These are phyloP conservation scores for Grigorovia transvaalensis DNA, from an alignment of 805 yeast genomes.

Conservation along the genomic window DNA sequence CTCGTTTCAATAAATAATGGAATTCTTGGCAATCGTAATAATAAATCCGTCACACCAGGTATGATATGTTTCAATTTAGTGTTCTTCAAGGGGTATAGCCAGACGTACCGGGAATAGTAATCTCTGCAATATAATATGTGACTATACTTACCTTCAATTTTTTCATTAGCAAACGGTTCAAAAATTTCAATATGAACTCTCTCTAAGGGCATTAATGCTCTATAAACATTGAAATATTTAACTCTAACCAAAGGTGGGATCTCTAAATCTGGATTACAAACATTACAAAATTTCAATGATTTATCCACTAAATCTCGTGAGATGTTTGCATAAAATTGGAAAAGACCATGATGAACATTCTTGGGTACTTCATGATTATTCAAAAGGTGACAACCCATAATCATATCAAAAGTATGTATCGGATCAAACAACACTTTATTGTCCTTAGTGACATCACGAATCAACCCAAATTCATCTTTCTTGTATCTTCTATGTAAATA, in stretches of 20 bases:
- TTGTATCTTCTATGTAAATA: conserved; percentile 19
- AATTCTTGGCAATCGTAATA: conserved; percentile 14
- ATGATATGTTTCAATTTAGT: conserved; percentile 16
- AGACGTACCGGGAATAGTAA: conserved; percentile 21
- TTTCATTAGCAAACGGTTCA: conserved; percentile 15
- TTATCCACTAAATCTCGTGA: conserved; percentile 13
- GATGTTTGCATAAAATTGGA: conserved; percentile 18
- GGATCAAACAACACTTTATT: conserved; percentile 25
- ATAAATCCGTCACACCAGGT: conserved; percentile 8
- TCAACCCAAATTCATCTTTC: conserved; percentile 11
- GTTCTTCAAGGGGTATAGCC: conserved; percentile 24
- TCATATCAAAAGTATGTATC: conserved; percentile 16
- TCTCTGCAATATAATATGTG: conserved; percentile 23
- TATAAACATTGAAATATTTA: conserved; percentile 12
- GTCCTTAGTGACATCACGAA: conserved; percentile 16
- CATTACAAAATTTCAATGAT: conserved; percentile 20
- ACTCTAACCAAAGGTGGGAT: conserved; percentile 8
- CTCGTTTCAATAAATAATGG: conserved; percentile 25
- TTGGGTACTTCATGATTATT: conserved; percentile 18
- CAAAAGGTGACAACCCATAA: conserved; percentile 25
- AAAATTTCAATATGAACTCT: conserved; percentile 25
- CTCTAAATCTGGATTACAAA: conserved; percentile 16
- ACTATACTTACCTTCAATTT: conserved; percentile 21
- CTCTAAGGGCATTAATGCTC: conserved; percentile 17
- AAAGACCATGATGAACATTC: conserved; percentile 11